Conservation (phyloP, 768 basidiomycete genomes). For the Suillus decipiens region DNA sequence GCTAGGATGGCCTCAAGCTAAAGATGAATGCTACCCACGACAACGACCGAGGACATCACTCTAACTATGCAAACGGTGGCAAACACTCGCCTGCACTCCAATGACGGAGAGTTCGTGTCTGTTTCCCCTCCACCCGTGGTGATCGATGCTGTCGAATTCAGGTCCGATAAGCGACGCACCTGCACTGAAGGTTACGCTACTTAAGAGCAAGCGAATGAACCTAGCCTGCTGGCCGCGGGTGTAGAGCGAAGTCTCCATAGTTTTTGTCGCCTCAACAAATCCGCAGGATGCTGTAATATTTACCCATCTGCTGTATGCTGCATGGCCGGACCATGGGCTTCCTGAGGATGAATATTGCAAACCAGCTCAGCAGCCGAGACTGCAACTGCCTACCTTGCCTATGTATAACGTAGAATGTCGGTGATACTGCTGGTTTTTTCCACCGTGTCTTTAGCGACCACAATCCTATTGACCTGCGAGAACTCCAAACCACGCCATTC, state of each 20-base stretch:
- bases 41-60: too few species aligned
- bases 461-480: neutral
- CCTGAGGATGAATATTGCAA: conserved; percentile 57
- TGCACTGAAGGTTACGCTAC: conserved; percentile 59
- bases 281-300: conserved; percentile 48
- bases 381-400: neutral
- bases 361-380: neutral
- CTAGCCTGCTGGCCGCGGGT: conserved; percentile 55
- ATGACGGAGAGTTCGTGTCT: conserved; percentile 71
- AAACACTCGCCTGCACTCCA: neutral
- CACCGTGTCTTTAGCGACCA: neutral
- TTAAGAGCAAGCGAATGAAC: conserved; percentile 44
- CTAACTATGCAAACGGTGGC: too few species aligned
- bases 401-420: neutral
- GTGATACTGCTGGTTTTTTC: neutral
- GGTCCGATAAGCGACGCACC: conserved; percentile 42
- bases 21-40: too few species aligned
- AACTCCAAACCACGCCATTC: neutral
- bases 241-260: conserved; percentile 59
- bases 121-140: conserved; percentile 68
- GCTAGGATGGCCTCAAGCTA: neutral
- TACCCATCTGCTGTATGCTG: conserved; percentile 68
- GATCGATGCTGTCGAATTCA: conserved; percentile 47
- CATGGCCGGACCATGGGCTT: conserved; percentile 89
- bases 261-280: conserved; percentile 32